These are phyloP conservation scores for Globisporangium middletonii DNA, from an alignment of 352 stramenopile genomes.

Conservation along the genomic window DNA sequence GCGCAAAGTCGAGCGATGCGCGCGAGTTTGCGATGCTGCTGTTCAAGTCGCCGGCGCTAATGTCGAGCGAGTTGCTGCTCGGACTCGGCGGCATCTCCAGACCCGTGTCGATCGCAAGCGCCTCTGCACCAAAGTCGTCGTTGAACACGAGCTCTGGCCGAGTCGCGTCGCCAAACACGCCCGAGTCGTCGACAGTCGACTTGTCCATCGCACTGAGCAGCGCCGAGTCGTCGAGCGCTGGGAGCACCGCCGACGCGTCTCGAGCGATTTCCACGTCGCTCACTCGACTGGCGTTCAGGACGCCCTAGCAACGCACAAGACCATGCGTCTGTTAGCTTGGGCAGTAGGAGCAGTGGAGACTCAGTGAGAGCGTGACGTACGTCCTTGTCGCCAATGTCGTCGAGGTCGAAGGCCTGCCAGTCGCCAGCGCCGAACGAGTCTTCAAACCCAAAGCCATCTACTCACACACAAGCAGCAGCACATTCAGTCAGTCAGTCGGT, in stretches of 20 bases:
- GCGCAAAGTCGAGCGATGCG: conserved; percentile 57
- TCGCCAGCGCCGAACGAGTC: conserved; percentile 75
- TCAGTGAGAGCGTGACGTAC: background rate
- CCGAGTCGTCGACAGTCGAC: conserved; percentile 29
- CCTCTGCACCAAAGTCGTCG: conserved; percentile 48
- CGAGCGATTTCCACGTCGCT: conserved; percentile 83
- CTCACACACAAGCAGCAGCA: background rate
- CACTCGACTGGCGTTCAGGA: conserved; percentile 56
- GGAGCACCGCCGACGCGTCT: conserved; percentile 49
- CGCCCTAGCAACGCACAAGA: conserved; percentile 16
- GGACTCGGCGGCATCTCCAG: conserved; percentile 31
- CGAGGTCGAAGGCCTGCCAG: conserved; percentile 81
- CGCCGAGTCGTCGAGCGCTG: conserved; percentile 49
- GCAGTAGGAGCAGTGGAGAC: background rate
- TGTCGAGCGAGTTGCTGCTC: conserved; percentile 41
- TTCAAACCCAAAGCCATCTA: conserved; percentile 61
- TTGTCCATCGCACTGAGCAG: conserved; percentile 45
- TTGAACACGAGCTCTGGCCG: conserved; percentile 52
- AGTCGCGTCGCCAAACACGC: conserved; percentile 19
- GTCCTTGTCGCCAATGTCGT: conserved; percentile 55
- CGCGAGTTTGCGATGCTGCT: conserved; percentile 59
- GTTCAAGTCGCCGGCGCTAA: conserved; percentile 59
- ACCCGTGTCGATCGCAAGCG: conserved; percentile 37
- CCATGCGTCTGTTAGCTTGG: too few species aligned
- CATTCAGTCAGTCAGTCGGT: background rate